phyloP scores from a whole-genome alignment of 495 filamentous ascomycete genomes.

The Penicillium dipodomyicola region DNA sequence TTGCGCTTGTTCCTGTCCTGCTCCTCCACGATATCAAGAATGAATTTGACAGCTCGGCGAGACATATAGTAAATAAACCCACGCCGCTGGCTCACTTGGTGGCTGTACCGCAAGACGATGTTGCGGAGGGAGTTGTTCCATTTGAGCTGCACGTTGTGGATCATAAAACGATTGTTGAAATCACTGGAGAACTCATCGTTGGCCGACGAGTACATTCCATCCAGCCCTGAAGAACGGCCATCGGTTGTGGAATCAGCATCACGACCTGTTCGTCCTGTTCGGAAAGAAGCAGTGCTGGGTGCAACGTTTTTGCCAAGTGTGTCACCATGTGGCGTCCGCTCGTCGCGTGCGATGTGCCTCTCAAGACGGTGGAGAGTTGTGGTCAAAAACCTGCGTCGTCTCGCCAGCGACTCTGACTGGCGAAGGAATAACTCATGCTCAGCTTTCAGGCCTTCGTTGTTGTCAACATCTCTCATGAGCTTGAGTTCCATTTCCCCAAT shows the following conservation, averaged over 20 bases:
- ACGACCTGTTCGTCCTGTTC: constrained; percentile 40
- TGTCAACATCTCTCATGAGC: constrained; percentile 53
- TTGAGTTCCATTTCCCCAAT: constrained; percentile 65
- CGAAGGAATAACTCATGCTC: constrained; percentile 67
- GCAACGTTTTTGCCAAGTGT: constrained; percentile 32
- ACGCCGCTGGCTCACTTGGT: constrained; percentile 92
- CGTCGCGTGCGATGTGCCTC: constrained; percentile 48
- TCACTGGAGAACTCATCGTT: constrained; percentile 74
- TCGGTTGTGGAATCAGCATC: constrained; percentile 48
- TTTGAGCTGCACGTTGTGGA: constrained; percentile 95
- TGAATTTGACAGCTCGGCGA: constrained; percentile 92
- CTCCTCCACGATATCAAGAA: constrained; percentile 94
- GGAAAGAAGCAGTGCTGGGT: constrained; percentile 46
- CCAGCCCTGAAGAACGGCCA: constrained; percentile 40
- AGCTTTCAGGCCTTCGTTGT: constrained; percentile 50
- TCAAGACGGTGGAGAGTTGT: constrained; percentile 68
- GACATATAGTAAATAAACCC: constrained; percentile 99
- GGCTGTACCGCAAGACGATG: constrained; percentile 94
- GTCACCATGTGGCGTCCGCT: constrained; percentile 24
- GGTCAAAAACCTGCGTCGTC: constrained; percentile 75
- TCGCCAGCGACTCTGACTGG: constrained; percentile 66
- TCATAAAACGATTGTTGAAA: constrained; percentile 97
- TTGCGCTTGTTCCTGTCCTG: constrained; percentile 67
- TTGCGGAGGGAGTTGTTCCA: constrained; percentile 97
- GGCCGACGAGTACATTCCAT: constrained; percentile 41